phyloP scores from a whole-genome alignment of 2,329 filamentous ascomycete genomes.

The Aurifilum marmelostoma region DNA sequence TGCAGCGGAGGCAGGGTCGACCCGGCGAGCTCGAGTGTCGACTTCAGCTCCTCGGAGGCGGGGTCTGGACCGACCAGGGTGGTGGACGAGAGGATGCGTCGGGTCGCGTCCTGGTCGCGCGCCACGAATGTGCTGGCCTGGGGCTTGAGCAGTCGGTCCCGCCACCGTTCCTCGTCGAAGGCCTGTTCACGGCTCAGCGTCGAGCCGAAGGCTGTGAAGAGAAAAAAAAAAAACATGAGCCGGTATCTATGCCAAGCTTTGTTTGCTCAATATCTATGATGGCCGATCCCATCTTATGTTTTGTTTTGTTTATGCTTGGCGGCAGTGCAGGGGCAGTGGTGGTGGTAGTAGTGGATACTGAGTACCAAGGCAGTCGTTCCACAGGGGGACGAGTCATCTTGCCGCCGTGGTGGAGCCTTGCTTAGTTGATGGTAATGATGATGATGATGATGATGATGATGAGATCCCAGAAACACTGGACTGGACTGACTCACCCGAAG shows the following conservation, averaged over 20 bases:
- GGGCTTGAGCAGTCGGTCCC: conserved; percentile 41
- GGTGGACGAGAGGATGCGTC: conserved; percentile 38
- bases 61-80: conserved; percentile 39
- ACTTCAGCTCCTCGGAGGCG: conserved; percentile 29
- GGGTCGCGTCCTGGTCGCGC: conserved; percentile 29
- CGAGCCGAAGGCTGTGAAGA: conserved; percentile 42
- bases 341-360: conserved; percentile 21
- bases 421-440: conserved; percentile 18
- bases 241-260: background rate
- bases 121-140: conserved; percentile 41
- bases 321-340: too few species aligned
- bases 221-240: conserved; percentile 30
- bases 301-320: conserved; percentile 2
- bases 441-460: background rate
- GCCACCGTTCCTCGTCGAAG: conserved; percentile 43
- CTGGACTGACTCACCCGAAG: conserved; percentile 33
- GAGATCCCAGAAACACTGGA: background rate
- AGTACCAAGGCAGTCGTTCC: conserved; percentile 20
- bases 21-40: conserved; percentile 23
- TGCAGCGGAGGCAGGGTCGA: conserved; percentile 12
- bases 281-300: background rate
- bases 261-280: background rate
- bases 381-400: conserved; percentile 22
- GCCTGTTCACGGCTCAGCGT: conserved; percentile 41
- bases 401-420: conserved; percentile 14